Conservation (phyloP, 345 rosid genomes). For the Kernera saxatilis region DNA sequence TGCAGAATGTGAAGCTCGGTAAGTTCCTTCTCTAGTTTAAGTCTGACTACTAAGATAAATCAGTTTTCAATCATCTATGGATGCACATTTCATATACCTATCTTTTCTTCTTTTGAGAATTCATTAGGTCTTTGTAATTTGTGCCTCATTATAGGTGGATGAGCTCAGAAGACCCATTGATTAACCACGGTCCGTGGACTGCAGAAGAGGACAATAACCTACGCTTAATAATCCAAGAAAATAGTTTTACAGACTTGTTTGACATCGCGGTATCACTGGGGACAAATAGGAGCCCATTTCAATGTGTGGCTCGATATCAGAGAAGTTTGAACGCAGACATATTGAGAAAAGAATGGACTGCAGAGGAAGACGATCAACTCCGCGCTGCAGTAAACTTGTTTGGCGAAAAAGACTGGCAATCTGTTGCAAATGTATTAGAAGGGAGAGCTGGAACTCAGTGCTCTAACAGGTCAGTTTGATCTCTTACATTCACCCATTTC, state of each 20-base stretch:
- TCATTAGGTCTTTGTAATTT: background rate
- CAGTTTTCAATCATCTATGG: background rate
- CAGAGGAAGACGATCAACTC: conserved; percentile 83
- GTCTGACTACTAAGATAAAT: background rate
- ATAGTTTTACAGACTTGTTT: conserved; percentile 61
- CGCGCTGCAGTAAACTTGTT: conserved; percentile 55
- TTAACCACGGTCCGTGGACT: conserved; percentile 61
- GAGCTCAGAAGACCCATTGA: conserved; percentile 73
- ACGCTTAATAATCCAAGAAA: conserved; percentile 48
- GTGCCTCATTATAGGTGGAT: conserved; percentile 58
- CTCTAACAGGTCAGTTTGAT: conserved; percentile 69
- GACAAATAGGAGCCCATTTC: conserved; percentile 81
- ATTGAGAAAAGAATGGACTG: conserved; percentile 69
- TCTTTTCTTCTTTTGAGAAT: background rate
- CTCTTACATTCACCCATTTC: background rate
- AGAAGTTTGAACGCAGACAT: conserved; percentile 73
- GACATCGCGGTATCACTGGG: conserved; percentile 61
- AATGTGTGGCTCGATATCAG: conserved; percentile 77
- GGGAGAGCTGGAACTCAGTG: conserved; percentile 87
- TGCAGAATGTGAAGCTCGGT: conserved; percentile 90
- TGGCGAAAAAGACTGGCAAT: conserved; percentile 86
- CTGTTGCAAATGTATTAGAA: conserved; percentile 62
- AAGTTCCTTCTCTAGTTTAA: conserved; percentile 24
- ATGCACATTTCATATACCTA: background rate
- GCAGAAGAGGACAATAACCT: conserved; percentile 66